phyloP scores from a whole-genome alignment of 345 rosid genomes.

The Linum usitatissimum region DNA sequence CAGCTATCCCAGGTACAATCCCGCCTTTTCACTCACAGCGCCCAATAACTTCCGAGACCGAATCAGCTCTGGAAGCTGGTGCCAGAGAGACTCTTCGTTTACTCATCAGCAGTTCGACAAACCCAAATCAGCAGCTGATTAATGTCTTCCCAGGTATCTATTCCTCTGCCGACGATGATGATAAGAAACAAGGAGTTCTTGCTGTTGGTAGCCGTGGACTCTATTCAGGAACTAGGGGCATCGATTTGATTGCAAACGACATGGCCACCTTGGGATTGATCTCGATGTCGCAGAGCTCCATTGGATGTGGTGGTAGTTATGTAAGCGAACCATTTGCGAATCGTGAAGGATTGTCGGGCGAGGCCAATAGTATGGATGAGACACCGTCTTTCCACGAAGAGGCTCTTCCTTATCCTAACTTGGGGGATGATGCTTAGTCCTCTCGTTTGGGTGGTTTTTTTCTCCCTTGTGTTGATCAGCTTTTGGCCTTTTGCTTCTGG shows the following conservation, averaged over 20 bases:
- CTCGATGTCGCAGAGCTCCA: constrained; percentile 25
- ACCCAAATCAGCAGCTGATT: constrained; percentile 36
- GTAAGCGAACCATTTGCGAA: not conserved
- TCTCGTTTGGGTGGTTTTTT: not conserved
- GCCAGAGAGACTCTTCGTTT: constrained; percentile 88
- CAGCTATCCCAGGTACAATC: constrained; percentile 47
- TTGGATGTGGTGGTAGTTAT: not conserved
- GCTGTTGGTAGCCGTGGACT: constrained; percentile 57
- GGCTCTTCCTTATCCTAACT: not conserved
- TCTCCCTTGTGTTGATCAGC: not conserved
- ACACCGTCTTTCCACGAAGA: constrained; percentile 18
- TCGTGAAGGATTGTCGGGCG: constrained; percentile 7
- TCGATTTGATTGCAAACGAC: constrained; percentile 27
- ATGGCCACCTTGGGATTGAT: constrained; percentile 35
- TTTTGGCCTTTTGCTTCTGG: not conserved
- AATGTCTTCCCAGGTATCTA: constrained; percentile 38
- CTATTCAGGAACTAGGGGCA: constrained; percentile 42
- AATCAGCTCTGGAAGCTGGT: constrained; percentile 62
- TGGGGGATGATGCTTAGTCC: constrained; percentile 14
- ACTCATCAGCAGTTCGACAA: constrained; percentile 60
- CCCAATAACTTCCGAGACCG: constrained; percentile 48
- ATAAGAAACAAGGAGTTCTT: constrained; percentile 29
- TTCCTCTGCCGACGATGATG: constrained; percentile 12
- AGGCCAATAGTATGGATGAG: constrained; percentile 14
- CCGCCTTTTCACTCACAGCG: constrained; percentile 48